Conservation (phyloP, 257 asterid genomes). For the Gardenia jasminoides region DNA sequence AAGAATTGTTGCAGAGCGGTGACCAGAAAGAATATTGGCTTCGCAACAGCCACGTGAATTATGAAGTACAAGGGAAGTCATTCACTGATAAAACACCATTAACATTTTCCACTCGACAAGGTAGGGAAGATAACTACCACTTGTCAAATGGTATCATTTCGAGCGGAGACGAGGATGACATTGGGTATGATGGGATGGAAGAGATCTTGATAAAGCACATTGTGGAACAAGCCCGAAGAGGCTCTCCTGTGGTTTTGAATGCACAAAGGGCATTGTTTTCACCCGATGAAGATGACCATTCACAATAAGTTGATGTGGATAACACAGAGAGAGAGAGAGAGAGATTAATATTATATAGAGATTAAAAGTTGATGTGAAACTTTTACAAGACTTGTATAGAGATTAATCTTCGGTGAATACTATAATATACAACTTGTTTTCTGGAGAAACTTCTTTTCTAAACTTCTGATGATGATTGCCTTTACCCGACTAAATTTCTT, state of each 20-base stretch:
- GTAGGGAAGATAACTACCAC: constrained; percentile 21
- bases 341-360: constrained; percentile 11
- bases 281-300: constrained; percentile 37
- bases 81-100: constrained; percentile 16
- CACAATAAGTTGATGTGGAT: constrained; percentile 8
- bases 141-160: constrained; percentile 19
- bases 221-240: constrained; percentile 78
- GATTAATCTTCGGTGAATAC: not conserved
- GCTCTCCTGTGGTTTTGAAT: constrained; percentile 83
- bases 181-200: constrained; percentile 72
- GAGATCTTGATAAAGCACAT: constrained; percentile 71
- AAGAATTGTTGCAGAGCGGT: constrained; percentile 16
- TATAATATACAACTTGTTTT: not conserved
- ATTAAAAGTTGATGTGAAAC: not conserved
- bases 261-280: constrained; percentile 65
- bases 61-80: constrained; percentile 10
- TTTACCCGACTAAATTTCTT: not conserved
- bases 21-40: constrained; percentile 22
- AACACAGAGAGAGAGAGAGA: not conserved
- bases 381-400: not conserved
- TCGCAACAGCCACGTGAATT: constrained; percentile 16
- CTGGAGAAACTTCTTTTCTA: not conserved
- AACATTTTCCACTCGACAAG: constrained; percentile 4
- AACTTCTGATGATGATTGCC: not conserved
- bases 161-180: constrained; percentile 35